Conservation (phyloP, 768 basidiomycete genomes). For the Trametes coccinea region DNA sequence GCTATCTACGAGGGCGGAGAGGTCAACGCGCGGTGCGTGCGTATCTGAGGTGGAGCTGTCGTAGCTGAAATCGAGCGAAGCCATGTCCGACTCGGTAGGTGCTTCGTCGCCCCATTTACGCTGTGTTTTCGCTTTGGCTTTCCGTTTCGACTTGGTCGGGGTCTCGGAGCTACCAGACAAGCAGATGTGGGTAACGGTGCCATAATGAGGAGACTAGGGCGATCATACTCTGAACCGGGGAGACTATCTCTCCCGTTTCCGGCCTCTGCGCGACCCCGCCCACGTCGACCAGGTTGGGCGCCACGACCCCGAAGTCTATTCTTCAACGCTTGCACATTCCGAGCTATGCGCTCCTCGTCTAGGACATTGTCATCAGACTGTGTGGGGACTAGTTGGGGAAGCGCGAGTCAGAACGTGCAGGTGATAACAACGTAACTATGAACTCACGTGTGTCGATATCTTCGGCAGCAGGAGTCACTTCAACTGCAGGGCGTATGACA, state of each 20-base stretch:
- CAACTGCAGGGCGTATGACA: constrained; percentile 36
- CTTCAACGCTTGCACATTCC: constrained; percentile 90
- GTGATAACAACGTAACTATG: not conserved
- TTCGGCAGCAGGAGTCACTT: constrained; percentile 52
- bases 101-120: constrained; percentile 92
- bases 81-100: constrained; percentile 87
- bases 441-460: constrained; percentile 60
- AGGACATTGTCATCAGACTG: constrained; percentile 51
- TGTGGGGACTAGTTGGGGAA: constrained; percentile 42
- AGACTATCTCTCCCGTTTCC: constrained; percentile 62
- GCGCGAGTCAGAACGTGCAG: not conserved
- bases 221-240: constrained; percentile 69
- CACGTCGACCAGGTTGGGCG: constrained; percentile 55
- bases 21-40: constrained; percentile 39
- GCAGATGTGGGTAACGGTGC: not conserved
- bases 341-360: constrained; percentile 89
- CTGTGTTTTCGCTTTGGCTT: constrained; percentile 63
- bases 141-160: constrained; percentile 41
- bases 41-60: constrained; percentile 48
- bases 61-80: constrained; percentile 82
- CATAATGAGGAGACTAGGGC: not conserved
- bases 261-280: constrained; percentile 47
- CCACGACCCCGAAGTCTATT: constrained; percentile 77
- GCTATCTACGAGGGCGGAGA: constrained; percentile 65
- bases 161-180: constrained; percentile 55